Base-by-base conservation (phyloP, 176 grass and related monocot species). In the Musa itinerans region DNA sequence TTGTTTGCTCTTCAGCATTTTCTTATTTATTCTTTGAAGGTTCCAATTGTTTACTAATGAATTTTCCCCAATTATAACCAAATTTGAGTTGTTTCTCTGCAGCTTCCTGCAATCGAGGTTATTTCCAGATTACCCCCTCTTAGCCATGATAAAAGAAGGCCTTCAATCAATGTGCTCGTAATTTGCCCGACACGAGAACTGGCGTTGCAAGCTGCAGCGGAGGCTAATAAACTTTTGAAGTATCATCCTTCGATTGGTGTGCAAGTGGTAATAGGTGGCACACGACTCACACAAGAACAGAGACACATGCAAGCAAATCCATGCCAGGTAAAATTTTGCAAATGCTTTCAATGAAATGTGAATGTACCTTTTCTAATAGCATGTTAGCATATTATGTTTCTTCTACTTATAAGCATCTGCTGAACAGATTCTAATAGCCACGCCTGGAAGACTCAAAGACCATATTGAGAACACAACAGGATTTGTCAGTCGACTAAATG, bases 391-490 rank as follows among this genome's bases (percentile, higher is more conserved):
- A 51, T 11, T 70, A 9, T 26, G 21, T 65, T 65, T 13, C 26
- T 11, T 70, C 5, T 48, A 50, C 17, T 70, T 20, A 70, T 76
- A 77, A 74, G 50, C 8, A 27, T 84, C 6, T 49, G 53, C 14
- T 64, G 16, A 83, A 50, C 79, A 98, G 95, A 91, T 98, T 87
- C 50, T 98, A 52, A 84, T 98, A 72, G 95, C 90, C 58, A 98
- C 95, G 50, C 95, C 95, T 1, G 95, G 95, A 76, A 89, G 95
- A 65, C 86, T 98, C 69, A 91, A 63, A 85, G 95, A 98, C 84
- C 95, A 98, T 75, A 91, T 93, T 81, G 95, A 98, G 78, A 98
- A 98, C 83, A 98, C 95, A 56, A 84, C 95, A 73, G 95, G 90
- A 63, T 98, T 98, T 83, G 86, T 84, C 59, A 89, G 86, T 75